Evolutionary conservation across 176 grass and related monocot species (phyloP).

Genomic region (Miscanthus lutarioriparius): DNA sequence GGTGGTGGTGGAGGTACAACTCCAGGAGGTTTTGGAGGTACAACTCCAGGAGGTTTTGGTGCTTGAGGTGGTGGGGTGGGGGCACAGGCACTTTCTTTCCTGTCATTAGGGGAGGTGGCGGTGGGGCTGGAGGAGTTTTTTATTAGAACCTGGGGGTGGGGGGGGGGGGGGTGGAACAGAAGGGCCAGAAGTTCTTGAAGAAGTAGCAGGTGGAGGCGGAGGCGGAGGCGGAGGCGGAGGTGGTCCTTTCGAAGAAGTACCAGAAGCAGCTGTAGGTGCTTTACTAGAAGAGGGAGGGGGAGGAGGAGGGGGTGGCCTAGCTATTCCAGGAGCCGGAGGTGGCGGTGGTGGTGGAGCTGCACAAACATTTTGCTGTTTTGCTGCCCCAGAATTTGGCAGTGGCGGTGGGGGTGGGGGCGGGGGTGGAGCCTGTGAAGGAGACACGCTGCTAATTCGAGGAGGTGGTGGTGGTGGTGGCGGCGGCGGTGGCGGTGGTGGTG

Average conservation of each 20-base stretch:
- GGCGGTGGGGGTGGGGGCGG: background rate
- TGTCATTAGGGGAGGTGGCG: constrained; percentile 47
- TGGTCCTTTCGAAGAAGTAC: constrained; percentile 35
- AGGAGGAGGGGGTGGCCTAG: constrained; percentile 41
- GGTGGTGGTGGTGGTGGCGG: background rate
- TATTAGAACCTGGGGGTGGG: constrained; percentile 30
- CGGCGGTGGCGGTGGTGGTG: background rate
- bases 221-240: constrained; percentile 32
- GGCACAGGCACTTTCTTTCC: constrained; percentile 58
- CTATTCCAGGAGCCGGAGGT: constrained; percentile 17
- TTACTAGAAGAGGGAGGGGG: constrained; percentile 31
- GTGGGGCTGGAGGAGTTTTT: constrained; percentile 50
- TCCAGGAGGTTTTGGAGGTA: constrained; percentile 48
- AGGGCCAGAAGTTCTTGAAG: constrained; percentile 12
- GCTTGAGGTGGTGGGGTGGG: constrained; percentile 55
- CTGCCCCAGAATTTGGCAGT: constrained; percentile 13
- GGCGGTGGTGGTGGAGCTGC: constrained; percentile 4
- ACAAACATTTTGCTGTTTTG: constrained; percentile 42
- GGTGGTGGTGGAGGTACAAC: constrained; percentile 49
- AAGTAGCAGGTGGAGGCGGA: background rate
- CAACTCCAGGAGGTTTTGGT: constrained; percentile 50
- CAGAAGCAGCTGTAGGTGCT: constrained; percentile 25
- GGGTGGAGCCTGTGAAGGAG: background rate
- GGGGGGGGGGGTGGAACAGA: constrained; percentile 25
- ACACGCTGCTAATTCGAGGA: constrained; percentile 10